phyloP scores from a whole-genome alignment of 352 stramenopile genomes.

The Peronospora farinosa region DNA sequence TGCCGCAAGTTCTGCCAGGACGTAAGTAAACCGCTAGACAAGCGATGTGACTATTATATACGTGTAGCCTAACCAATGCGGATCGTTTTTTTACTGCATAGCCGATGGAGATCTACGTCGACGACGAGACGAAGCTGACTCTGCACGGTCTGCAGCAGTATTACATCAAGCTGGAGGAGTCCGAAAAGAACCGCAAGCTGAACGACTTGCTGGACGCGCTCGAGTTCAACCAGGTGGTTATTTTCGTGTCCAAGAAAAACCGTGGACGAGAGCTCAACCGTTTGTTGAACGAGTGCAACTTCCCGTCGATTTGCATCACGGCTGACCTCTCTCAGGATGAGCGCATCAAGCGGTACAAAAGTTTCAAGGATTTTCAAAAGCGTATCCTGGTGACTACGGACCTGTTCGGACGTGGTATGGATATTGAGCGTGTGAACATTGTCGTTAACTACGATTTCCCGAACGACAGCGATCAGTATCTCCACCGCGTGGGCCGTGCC shows the following conservation, averaged over 20 bases:
- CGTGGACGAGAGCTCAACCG: slow-evolving; percentile 96
- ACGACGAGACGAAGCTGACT: slow-evolving; percentile 99
- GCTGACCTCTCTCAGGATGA: slow-evolving; percentile 96
- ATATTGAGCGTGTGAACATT: slow-evolving; percentile 99
- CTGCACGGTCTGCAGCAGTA: slow-evolving; percentile 99
- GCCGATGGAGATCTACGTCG: slow-evolving; percentile 99
- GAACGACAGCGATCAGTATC: slow-evolving; percentile 96
- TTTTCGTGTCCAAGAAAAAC: slow-evolving; percentile 97
- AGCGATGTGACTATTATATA: not conserved
- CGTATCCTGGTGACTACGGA: slow-evolving; percentile 99
- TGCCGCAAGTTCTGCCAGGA: slow-evolving; percentile 99
- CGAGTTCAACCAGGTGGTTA: slow-evolving; percentile 99
- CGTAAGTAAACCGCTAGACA: slow-evolving; percentile 43
- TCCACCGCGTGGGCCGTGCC: slow-evolving; percentile 97
- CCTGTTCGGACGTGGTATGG: slow-evolving; percentile 99
- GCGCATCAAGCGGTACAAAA: slow-evolving; percentile 97
- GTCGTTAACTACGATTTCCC: slow-evolving; percentile 99
- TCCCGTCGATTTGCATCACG: slow-evolving; percentile 99
- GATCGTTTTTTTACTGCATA: slow-evolving; percentile 23
- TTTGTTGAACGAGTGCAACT: slow-evolving; percentile 99
- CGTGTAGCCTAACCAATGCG: slow-evolving; percentile 1
- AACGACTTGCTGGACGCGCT: slow-evolving; percentile 99
- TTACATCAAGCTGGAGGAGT: slow-evolving; percentile 98
- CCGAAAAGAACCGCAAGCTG: slow-evolving; percentile 99
- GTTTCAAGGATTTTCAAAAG: slow-evolving; percentile 99